These are phyloP conservation scores for Agroathelia rolfsii DNA, from an alignment of 1,284 basidiomycete genomes.

Conservation along the genomic window DNA sequence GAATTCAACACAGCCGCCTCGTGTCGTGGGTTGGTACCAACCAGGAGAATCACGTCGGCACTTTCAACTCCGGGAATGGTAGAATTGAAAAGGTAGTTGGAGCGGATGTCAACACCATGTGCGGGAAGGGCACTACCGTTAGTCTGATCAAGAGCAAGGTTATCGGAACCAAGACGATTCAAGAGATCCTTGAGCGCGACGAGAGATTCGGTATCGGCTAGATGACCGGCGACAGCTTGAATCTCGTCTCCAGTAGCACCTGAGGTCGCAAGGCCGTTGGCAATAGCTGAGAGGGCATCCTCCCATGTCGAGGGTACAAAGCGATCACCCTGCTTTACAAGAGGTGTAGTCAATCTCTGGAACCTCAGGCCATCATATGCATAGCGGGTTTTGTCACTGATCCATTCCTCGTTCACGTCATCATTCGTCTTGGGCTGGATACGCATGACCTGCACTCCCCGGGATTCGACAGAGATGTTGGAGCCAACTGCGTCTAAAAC, in stretches of 20 bases:
- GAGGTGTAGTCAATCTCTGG: slow-evolving; percentile 90
- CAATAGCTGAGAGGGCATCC: slow-evolving; percentile 75
- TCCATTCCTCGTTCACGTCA: slow-evolving; percentile 99
- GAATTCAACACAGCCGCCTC: slow-evolving; percentile 98
- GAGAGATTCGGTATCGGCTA: slow-evolving; percentile 92
- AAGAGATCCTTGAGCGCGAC: slow-evolving; percentile 91
- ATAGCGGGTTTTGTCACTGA: slow-evolving; percentile 97
- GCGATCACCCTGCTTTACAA: slow-evolving; percentile 86
- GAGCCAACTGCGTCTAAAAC: slow-evolving; percentile 98
- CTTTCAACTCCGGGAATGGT: slow-evolving; percentile 87
- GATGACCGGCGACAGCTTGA: slow-evolving; percentile 86
- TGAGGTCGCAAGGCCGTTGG: slow-evolving; percentile 68
- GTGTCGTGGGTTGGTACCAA: slow-evolving; percentile 96
- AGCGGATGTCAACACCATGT: slow-evolving; percentile 85
- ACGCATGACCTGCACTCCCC: slow-evolving; percentile 95
- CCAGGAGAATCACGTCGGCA: slow-evolving; percentile 88
- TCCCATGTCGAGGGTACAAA: slow-evolving; percentile 93
- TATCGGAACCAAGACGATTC: slow-evolving; percentile 94
- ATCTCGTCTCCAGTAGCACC: slow-evolving; percentile 94
- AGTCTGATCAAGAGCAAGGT: slow-evolving; percentile 74
- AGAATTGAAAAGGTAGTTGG: slow-evolving; percentile 97
- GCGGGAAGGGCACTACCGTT: slow-evolving; percentile 60
- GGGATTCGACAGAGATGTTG: slow-evolving; percentile 95
- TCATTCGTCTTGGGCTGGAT: slow-evolving; percentile 95
- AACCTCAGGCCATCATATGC: slow-evolving; percentile 93